Evolutionary conservation across 306 rosid species (phyloP).

Genomic region (Dalbergia oliveri): DNA sequence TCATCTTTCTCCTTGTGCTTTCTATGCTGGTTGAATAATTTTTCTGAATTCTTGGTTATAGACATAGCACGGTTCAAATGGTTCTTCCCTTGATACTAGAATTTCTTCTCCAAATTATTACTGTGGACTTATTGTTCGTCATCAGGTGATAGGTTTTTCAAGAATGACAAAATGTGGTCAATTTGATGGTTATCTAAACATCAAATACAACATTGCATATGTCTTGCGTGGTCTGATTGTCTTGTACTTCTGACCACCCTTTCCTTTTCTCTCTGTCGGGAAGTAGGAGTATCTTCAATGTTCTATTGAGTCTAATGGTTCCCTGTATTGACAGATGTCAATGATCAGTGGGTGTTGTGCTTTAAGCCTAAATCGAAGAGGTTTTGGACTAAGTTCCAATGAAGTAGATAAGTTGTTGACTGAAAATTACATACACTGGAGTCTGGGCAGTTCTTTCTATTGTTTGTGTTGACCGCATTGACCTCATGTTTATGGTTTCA

Average conservation of each 20-base stretch:
- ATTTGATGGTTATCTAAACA: constrained; percentile 18
- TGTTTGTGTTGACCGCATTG: constrained; percentile 26
- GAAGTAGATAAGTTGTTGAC: constrained; percentile 11
- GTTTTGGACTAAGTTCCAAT: constrained; percentile 17
- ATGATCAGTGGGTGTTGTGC: not conserved
- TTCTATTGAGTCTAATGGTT: constrained; percentile 15
- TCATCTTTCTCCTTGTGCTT: not conserved
- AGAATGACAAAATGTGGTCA: constrained; percentile 15
- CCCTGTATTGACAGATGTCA: not conserved
- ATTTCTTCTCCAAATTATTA: constrained; percentile 25
- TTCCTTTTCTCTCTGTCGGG: not conserved
- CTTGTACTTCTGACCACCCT: constrained; percentile 18
- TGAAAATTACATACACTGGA: not conserved
- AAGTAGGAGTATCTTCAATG: constrained; percentile 7
- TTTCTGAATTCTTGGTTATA: constrained; percentile 4
- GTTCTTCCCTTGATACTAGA: constrained; percentile 38
- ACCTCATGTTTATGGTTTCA: constrained; percentile 5
- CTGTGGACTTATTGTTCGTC: constrained; percentile 12
- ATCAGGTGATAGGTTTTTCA: constrained; percentile 32
- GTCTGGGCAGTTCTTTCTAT: constrained; percentile 21
- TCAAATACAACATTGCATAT: constrained; percentile 10
- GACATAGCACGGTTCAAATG: constrained; percentile 1
- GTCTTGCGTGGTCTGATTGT: constrained; percentile 8
- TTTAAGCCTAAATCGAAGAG: constrained; percentile 27
- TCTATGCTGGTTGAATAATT: not conserved